Base-by-base conservation (phyloP, 345 rosid genomes). In the Lumnitzera racemosa region DNA sequence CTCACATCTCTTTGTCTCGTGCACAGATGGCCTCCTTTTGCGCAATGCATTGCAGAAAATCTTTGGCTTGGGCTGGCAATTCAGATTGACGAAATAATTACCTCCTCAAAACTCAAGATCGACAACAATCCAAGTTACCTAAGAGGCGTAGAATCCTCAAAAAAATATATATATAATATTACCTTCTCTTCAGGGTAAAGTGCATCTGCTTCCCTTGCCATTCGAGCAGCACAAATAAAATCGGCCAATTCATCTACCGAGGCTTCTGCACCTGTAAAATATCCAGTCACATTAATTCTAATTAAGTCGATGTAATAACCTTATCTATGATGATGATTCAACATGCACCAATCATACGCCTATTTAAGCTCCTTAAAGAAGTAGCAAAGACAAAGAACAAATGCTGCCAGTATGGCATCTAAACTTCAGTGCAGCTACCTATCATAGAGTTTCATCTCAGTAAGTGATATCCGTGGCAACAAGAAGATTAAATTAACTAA, bases 151-250 rank as follows among this genome's bases (percentile, higher is more conserved):
- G 7, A 36, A 36, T 36, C 43, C 2, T 36, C 11, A 5, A 27
- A 50, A 41, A 12, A 57, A 48, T 55, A 20, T 20, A 20, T 20
- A 20, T 15, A 41, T 53, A 16, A 64, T 49, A 47, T 67, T 47
- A 89, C 98, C 83, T 79, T 80, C 13, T 64, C 83, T 65, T 76
- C 94, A 51, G 71, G 84, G 46, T 70, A 55, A 70, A 79, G 73
- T 47, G 80, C 87, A 72, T 75, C 85, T 23, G 71, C 82, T 61
- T 67, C 83, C 73, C 80, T 81, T 16, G 96, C 80, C 75, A 85
- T 68, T 63, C 78, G 87, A 70, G 97, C 96, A 59, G 96, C 97
- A 75, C 74, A 74, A 13, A 92, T 80, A 61, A 89, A 89, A 76
- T 89, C 98, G 0, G 89, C 80, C 66, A 89, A 73, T 65, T 80